Percentiles rank a stretch among this genome's conserved stretches.
Evolutionary conservation across 179 eudicot genomes (phyloP).

Genomic region (Spinacia oleracea): DNA sequence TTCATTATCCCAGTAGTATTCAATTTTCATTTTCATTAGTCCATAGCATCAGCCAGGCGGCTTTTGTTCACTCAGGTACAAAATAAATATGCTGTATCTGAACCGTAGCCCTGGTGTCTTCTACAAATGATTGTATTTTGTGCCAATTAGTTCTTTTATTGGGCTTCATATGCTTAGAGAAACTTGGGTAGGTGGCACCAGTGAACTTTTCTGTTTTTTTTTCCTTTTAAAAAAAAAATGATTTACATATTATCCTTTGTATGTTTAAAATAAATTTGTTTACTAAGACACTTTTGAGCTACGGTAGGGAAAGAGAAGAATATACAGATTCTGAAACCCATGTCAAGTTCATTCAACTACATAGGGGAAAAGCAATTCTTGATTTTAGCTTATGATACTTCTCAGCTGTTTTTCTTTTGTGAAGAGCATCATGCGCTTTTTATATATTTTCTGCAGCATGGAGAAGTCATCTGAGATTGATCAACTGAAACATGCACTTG

Average conservation of each 20-base stretch:
- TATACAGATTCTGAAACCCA: background rate
- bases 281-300: background rate
- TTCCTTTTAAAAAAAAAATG: background rate
- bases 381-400: background rate
- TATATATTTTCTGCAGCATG: constrained; percentile 39
- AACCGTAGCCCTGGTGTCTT: background rate
- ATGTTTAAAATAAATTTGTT: background rate
- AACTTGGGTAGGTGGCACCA: background rate
- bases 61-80: background rate
- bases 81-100: background rate
- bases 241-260: background rate
- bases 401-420: background rate
- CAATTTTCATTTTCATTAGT: no score
- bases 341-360: background rate
- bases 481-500: constrained; percentile 49
- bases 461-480: constrained; percentile 60
- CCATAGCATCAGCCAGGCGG: background rate
- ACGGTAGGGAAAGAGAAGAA: background rate
- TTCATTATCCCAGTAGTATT: background rate
- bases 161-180: background rate
- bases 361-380: background rate
- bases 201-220: background rate
- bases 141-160: background rate
- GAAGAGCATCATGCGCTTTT: constrained; percentile 8
- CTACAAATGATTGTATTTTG: background rate